phyloP scores from a whole-genome alignment of 768 basidiomycete species.

The Mycena vitilis region DNA sequence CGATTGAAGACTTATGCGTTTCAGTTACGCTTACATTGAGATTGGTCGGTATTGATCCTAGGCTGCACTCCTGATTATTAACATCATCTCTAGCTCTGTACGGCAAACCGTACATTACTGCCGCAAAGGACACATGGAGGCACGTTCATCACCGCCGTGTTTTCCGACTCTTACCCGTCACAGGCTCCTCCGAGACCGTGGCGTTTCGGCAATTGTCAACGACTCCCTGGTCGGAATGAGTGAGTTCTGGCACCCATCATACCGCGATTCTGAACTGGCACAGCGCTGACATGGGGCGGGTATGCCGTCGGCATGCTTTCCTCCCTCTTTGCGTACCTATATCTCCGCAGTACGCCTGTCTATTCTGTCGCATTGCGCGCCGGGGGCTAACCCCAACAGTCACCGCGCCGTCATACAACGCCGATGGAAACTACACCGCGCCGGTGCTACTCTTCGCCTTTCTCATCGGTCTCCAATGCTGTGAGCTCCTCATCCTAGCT shows the following conservation, averaged over 20 bases:
- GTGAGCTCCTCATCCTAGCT: conserved; percentile 55
- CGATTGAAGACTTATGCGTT: neutral
- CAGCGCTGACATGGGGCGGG: conserved; percentile 83
- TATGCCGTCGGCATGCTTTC: conserved; percentile 81
- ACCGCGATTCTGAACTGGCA: conserved; percentile 15
- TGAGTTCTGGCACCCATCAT: conserved; percentile 47
- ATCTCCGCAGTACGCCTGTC: conserved; percentile 70
- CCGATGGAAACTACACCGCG: conserved; percentile 79
- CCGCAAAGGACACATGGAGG: conserved; percentile 88
- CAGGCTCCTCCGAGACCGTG: conserved; percentile 40
- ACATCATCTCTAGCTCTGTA: conserved; percentile 67
- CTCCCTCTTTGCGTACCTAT: conserved; percentile 81
- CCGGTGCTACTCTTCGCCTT: conserved; percentile 84
- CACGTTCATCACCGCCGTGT: conserved; percentile 73
- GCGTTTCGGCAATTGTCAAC: conserved; percentile 84
- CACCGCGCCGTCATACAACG: conserved; percentile 81
- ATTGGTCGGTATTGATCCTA: conserved; percentile 60
- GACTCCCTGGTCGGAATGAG: conserved; percentile 86
- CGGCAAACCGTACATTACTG: conserved; percentile 83
- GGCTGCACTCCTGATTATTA: neutral
- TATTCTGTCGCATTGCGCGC: conserved; percentile 5
- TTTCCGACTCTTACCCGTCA: neutral
- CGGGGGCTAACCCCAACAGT: conserved; percentile 51
- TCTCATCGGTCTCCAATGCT: conserved; percentile 80
- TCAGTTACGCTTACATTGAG: conserved; percentile 84